A percentile compares a stretch with the other conserved stretches of the same genome.
Evolutionary conservation across 2,329 filamentous ascomycete genomes (phyloP).

Genomic region (Fusarium ambrosium): DNA sequence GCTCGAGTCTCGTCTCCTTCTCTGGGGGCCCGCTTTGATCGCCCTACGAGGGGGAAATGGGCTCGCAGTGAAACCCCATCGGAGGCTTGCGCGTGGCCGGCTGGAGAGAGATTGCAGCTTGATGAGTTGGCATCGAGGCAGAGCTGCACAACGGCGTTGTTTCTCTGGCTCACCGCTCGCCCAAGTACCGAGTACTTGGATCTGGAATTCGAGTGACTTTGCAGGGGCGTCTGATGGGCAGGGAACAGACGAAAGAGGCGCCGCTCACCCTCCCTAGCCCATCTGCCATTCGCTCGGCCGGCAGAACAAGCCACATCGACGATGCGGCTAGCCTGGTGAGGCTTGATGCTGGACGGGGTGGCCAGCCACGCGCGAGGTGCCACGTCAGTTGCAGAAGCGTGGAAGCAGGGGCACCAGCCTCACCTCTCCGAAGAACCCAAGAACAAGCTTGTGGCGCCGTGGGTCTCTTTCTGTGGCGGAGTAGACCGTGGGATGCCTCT

Average conservation of each 20-base stretch:
- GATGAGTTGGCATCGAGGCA: slow-evolving; percentile 50
- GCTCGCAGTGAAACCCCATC: slow-evolving; percentile 16
- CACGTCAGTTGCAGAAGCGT: slow-evolving; percentile 55
- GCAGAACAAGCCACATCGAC: slow-evolving; percentile 42
- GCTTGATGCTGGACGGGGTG: slow-evolving; percentile 40
- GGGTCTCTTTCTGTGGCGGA: slow-evolving; percentile 54
- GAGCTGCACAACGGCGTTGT: slow-evolving; percentile 32
- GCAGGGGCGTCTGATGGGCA: slow-evolving; percentile 34
- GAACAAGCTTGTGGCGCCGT: slow-evolving; percentile 36
- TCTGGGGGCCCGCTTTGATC: slow-evolving; percentile 27
- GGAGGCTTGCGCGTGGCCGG: slow-evolving; percentile 37
- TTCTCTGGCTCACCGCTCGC: slow-evolving; percentile 41
- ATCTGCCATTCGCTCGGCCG: slow-evolving; percentile 41
- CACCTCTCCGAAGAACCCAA: slow-evolving; percentile 35
- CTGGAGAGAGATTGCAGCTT: slow-evolving; percentile 38
- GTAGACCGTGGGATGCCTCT: slow-evolving; percentile 49
- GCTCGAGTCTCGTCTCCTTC: slow-evolving; percentile 2
- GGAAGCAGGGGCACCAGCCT: slow-evolving; percentile 52
- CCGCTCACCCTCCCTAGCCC: slow-evolving; percentile 1
- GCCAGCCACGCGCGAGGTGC: slow-evolving; percentile 54
- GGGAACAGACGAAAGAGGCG: slow-evolving; percentile 20
- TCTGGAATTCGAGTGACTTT: slow-evolving; percentile 47
- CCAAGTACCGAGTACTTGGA: slow-evolving; percentile 49
- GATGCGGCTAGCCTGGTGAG: slow-evolving; percentile 24
- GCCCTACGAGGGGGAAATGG: slow-evolving; percentile 31